These are phyloP conservation scores for Penicillium sp. DNA, from an alignment of 2,329 filamentous ascomycete genomes.

Conservation along the genomic window DNA sequence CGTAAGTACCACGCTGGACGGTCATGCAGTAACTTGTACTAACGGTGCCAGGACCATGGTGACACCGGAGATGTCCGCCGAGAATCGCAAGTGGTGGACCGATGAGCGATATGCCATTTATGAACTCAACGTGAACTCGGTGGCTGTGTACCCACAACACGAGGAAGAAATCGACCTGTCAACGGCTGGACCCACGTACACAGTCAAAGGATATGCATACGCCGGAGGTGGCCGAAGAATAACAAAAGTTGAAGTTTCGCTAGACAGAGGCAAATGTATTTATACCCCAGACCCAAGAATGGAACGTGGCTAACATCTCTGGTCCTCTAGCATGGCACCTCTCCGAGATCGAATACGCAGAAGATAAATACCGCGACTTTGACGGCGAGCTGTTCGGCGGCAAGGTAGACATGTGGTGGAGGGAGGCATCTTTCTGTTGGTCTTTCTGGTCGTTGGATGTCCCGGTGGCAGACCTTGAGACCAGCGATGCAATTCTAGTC, in stretches of 20 bases:
- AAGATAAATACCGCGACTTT: constrained; percentile 74
- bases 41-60: constrained; percentile 64
- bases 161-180: constrained; percentile 61
- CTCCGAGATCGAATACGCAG: constrained; percentile 74
- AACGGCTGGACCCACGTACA: constrained; percentile 55
- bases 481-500: constrained; percentile 71
- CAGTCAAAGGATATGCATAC: constrained; percentile 78
- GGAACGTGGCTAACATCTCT: constrained; percentile 8
- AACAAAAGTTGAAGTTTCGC: constrained; percentile 75
- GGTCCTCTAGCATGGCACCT: constrained; percentile 61
- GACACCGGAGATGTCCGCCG: constrained; percentile 73
- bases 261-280: constrained; percentile 70
- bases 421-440: constrained; percentile 84
- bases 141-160: constrained; percentile 75
- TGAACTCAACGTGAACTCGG: constrained; percentile 84
- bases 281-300: background rate
- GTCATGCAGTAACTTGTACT: background rate
- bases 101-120: constrained; percentile 93
- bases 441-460: constrained; percentile 83
- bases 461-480: constrained; percentile 57
- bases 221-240: constrained; percentile 81
- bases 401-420: constrained; percentile 73
- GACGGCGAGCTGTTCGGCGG: constrained; percentile 69
- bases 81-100: constrained; percentile 73
- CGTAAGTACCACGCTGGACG: constrained; percentile 40